These are phyloP conservation scores for Herpotrichia juniperi DNA, from an alignment of 2,329 filamentous ascomycete species.

Conservation along the genomic window DNA sequence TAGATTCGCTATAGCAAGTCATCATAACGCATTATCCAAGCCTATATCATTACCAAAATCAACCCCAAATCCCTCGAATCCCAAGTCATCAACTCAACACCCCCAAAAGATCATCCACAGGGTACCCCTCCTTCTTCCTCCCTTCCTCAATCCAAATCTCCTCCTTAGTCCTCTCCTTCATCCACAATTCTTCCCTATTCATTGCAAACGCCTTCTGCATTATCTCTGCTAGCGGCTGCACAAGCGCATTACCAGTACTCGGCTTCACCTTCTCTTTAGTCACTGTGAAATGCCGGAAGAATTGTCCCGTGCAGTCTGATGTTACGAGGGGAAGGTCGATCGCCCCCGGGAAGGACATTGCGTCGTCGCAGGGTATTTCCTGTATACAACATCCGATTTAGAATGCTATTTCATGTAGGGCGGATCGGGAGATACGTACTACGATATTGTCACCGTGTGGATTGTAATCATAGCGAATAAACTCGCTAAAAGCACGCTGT, in stretches of 20 bases:
- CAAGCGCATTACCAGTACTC: slow-evolving; percentile 9
- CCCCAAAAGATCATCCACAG: neutral
- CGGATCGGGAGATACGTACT: slow-evolving; percentile 17
- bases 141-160: neutral
- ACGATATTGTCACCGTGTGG: slow-evolving; percentile 31
- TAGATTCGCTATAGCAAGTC: no score
- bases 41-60: no score
- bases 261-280: slow-evolving; percentile 18
- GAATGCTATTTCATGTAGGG: no score
- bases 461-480: slow-evolving; percentile 41
- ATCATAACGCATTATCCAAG: no score
- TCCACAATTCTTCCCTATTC: neutral
- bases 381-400: neutral
- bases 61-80: no score
- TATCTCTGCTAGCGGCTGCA: slow-evolving; percentile 15
- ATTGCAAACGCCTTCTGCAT: slow-evolving; percentile 10
- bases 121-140: neutral
- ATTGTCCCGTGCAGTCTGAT: slow-evolving; percentile 34
- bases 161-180: neutral
- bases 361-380: slow-evolving; percentile 42
- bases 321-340: slow-evolving; percentile 15
- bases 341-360: slow-evolving; percentile 36
- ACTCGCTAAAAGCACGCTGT: slow-evolving; percentile 41
- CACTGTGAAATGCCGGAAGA: slow-evolving; percentile 36
- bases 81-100: neutral